Conservation (phyloP, 768 basidiomycete species). For the Dendrothele bispora region DNA sequence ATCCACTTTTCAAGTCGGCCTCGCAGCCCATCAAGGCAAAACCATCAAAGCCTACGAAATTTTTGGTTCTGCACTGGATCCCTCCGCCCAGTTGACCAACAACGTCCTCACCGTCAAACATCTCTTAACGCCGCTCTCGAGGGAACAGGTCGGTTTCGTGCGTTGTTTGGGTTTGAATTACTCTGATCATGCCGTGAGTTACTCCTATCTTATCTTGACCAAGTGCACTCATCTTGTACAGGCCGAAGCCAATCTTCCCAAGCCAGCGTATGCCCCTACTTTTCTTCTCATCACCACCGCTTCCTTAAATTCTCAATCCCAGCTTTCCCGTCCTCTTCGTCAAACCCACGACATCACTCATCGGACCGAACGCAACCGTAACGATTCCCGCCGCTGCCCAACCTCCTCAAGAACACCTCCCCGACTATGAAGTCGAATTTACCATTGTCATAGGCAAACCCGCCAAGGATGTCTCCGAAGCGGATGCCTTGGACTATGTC, state of each 20-base stretch:
- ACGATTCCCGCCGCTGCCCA: constrained; percentile 67
- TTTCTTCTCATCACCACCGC: not conserved
- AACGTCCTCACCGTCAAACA: constrained; percentile 68
- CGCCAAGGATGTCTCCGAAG: constrained; percentile 77
- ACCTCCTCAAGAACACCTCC: constrained; percentile 66
- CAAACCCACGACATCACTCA: constrained; percentile 70
- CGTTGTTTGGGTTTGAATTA: constrained; percentile 84
- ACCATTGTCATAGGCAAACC: constrained; percentile 82
- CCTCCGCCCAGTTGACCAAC: constrained; percentile 60
- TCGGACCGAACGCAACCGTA: constrained; percentile 68
- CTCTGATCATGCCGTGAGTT: constrained; percentile 72
- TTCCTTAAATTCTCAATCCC: not conserved
- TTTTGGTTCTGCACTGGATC: constrained; percentile 65
- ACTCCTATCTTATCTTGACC: not conserved
- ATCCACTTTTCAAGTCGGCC: constrained; percentile 48
- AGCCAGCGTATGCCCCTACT: constrained; percentile 57
- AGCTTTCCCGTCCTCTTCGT: constrained; percentile 79
- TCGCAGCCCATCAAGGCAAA: constrained; percentile 50
- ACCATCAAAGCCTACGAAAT: constrained; percentile 73
- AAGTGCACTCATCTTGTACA: constrained; percentile 22
- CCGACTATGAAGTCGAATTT: constrained; percentile 84
- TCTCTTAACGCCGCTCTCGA: constrained; percentile 67
- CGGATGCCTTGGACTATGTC: constrained; percentile 82
- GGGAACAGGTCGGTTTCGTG: constrained; percentile 66
- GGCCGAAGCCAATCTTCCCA: constrained; percentile 66